Conservation (phyloP, 345 rosid species). For the Eucalyptus urophylla region DNA sequence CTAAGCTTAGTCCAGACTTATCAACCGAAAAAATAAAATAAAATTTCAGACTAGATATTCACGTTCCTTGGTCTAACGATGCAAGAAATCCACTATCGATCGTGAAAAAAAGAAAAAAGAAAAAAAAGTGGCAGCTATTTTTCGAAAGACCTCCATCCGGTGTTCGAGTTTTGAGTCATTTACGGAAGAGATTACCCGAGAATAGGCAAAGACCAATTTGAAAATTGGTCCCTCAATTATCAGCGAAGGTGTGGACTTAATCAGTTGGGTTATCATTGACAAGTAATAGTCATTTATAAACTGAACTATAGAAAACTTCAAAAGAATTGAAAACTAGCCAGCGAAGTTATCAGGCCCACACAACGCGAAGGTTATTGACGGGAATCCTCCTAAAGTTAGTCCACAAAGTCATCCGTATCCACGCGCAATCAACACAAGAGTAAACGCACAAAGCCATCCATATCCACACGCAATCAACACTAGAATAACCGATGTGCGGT, state of each 20-base stretch:
- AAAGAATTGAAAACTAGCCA: background rate
- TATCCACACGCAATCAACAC: background rate
- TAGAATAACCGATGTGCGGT: background rate
- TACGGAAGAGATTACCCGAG: background rate
- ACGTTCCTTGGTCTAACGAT: background rate
- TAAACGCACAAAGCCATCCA: background rate
- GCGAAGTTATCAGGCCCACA: background rate
- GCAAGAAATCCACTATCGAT: background rate
- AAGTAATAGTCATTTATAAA: background rate
- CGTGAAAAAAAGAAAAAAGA: too few relatives aligned
- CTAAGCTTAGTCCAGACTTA: background rate
- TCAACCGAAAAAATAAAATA: too few relatives aligned
- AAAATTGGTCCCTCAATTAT: background rate
- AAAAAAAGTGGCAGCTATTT: background rate
- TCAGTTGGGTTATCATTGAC: background rate
- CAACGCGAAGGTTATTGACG: fast-evolving
- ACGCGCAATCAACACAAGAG: background rate
- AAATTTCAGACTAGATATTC: background rate
- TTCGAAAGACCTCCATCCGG: background rate
- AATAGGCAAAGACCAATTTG: background rate
- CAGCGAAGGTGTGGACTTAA: background rate
- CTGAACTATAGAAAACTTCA: background rate
- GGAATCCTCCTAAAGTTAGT: background rate
- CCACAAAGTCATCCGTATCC: background rate
- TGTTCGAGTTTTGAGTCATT: background rate